Percentiles rank a stretch among this genome's conserved stretches.
phyloP scores from a whole-genome alignment of 2,329 filamentous ascomycete genomes.

The Camptophora hylomeconis region DNA sequence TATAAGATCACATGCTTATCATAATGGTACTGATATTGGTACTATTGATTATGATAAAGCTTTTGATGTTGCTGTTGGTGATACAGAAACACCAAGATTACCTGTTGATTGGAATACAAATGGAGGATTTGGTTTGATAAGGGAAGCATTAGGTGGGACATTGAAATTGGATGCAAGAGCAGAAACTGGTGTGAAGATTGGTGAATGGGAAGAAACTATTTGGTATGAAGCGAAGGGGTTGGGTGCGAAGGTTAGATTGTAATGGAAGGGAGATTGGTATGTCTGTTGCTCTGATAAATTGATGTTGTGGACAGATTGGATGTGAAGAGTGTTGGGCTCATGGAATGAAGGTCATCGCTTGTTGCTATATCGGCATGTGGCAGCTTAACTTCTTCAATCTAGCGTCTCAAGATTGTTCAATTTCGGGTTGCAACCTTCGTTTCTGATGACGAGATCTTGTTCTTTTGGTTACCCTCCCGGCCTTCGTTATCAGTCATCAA shows the following conservation, averaged over 20 bases:
- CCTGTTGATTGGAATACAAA: constrained; percentile 71
- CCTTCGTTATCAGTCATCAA: too few relatives aligned
- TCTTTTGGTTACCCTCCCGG: too few relatives aligned
- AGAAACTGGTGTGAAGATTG: constrained; percentile 60
- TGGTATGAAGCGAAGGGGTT: constrained; percentile 60
- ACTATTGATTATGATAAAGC: constrained; percentile 61
- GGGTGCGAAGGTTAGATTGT: constrained; percentile 49
- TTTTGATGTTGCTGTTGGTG: constrained; percentile 65
- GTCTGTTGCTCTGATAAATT: too few relatives aligned
- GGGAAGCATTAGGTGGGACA: constrained; percentile 64
- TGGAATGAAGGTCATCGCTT: too few relatives aligned
- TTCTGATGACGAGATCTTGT: too few relatives aligned
- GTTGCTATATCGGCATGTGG: too few relatives aligned
- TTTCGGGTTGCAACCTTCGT: too few relatives aligned
- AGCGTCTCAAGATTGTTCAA: too few relatives aligned
- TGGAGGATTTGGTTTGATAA: constrained; percentile 58
- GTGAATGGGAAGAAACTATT: constrained; percentile 59
- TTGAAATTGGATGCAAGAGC: constrained; percentile 70
- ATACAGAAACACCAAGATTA: constrained; percentile 58
- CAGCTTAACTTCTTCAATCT: too few relatives aligned
- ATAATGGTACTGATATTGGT: constrained; percentile 67
- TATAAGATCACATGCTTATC: constrained; percentile 74
- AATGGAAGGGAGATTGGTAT: constrained; percentile 14
- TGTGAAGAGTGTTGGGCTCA: too few relatives aligned
- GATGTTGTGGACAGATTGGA: too few relatives aligned